A percentile compares a stretch with the other conserved stretches of the same genome.
Conservation (phyloP, 306 rosid species). For the Herpetospermum pedunculosum region DNA sequence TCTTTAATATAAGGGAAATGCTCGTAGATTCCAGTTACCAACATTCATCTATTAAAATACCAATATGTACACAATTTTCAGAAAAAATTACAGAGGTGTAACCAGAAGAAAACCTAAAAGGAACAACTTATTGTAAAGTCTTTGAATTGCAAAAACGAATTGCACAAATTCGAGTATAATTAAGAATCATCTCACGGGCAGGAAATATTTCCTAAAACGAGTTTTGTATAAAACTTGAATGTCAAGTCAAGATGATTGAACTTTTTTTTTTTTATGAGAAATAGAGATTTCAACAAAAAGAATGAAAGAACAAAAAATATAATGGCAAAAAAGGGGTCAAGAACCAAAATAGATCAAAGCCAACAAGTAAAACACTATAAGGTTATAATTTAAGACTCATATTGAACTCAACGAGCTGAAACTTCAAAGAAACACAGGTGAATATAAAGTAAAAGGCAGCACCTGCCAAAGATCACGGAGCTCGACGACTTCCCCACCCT, state of each 20-base stretch:
- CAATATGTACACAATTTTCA: not conserved
- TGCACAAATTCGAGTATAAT: not conserved
- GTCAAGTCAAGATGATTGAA: not conserved
- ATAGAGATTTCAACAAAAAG: not conserved
- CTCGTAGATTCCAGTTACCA: conserved; percentile 8
- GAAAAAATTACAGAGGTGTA: not conserved
- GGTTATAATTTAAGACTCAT: not conserved
- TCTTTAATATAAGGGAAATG: conserved; percentile 7
- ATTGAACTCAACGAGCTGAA: not conserved
- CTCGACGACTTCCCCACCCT: conserved; percentile 57
- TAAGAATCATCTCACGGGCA: not conserved
- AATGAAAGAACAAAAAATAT: not conserved
- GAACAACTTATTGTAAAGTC: not conserved
- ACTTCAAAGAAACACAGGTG: not conserved
- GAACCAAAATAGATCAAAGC: not conserved
- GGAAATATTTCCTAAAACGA: not conserved
- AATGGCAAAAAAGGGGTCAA: not conserved
- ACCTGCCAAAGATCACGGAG: conserved; percentile 96
- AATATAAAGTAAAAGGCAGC: conserved; percentile 17
- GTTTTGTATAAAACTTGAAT: not conserved
- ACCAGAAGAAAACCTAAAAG: conserved; percentile 1
- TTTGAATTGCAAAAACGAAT: not conserved
- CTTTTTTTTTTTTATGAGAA: not conserved
- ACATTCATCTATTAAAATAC: not conserved
- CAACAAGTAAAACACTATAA: not conserved